Evolutionary conservation across 495 filamentous ascomycete species (phyloP), one percentile per base, ranked within the genome.

Genomic region (Lophiotrema nucula): DNA sequence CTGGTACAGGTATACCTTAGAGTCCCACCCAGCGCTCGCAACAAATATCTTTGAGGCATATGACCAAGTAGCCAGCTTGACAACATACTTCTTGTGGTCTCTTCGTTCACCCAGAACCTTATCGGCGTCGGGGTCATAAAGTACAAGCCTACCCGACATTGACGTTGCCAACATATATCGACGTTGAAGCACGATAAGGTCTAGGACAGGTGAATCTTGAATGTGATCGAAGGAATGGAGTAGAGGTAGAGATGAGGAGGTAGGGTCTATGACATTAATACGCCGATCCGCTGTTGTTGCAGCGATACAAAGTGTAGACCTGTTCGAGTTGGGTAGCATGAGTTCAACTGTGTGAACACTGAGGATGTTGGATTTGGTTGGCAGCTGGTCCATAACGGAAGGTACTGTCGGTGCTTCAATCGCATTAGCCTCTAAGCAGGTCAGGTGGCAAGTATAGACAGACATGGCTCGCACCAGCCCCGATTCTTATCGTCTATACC

Each of bases 1-100:
- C 27, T 53, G 59, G 65, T 88, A 87, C 19, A 87, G 43, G 26
- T 75, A 64, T 35, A 88, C 71, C 47, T 76, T 83, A 4, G 75
- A 66, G 63, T 88, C 85, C 82, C 86, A 88, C 2, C 83, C 83
- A 5, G 83, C 83, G 6, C 82, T 88, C 1, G 82, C 81, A 48
- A 88, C 58, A 73, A 81, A 80, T 13, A 69, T 46, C 15, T 44
- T 37, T 13, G 47, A 45, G 15, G 56, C 44, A 39, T 75, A 66
- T 42, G 74, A 65, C 62, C 69, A 71, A 4, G 70, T 71, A 26
- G 78, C 67, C 0, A 83, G 73, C 56, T 81, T 81, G 51, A 87
- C 81, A 4, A 76, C 73, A 65, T 86, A 88, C 67, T 88, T 88
- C 4, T 60, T 60, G 58, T 88, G 86, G 53, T 86, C 81, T 25